phyloP scores from a whole-genome alignment of 1,139 yeast genomes.

The Saccharomyces hybrid region DNA sequence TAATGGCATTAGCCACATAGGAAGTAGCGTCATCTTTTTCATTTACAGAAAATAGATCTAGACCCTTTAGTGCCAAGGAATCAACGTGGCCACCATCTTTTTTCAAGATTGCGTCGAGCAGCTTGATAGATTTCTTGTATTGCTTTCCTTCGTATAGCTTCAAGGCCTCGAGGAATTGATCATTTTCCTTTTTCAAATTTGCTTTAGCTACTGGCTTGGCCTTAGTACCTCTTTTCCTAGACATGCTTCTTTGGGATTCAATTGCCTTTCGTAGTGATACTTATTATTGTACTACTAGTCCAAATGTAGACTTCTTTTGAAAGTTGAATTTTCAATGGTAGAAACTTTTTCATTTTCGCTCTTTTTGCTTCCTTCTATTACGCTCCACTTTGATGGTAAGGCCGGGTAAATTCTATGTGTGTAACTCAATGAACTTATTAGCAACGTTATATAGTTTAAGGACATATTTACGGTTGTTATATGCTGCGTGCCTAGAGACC shows the following conservation, averaged over 20 bases:
- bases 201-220: conserved; percentile 10
- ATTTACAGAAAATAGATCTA: conserved; percentile 48
- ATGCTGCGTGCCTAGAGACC: no score
- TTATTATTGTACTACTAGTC: not conserved
- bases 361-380: not conserved
- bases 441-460: not conserved
- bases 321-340: not conserved
- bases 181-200: conserved; percentile 49
- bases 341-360: not conserved
- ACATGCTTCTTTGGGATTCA: conserved; percentile 10
- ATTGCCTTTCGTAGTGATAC: not conserved
- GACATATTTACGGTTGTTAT: not conserved
- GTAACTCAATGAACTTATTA: not conserved
- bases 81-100: conserved; percentile 73
- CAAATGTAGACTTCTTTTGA: not conserved
- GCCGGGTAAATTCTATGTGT: not conserved
- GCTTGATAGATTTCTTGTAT: conserved; percentile 76
- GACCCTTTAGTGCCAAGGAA: conserved; percentile 78
- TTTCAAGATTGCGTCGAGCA: conserved; percentile 69
- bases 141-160: conserved; percentile 77
- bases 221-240: conserved; percentile 19
- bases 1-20: conserved; percentile 53
- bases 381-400: not conserved
- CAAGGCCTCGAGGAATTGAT: conserved; percentile 70
- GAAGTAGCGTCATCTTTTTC: conserved; percentile 59